Evolutionary conservation across 768 basidiomycete species (phyloP).

Genomic region (Hebeloma cylindrosporum): DNA sequence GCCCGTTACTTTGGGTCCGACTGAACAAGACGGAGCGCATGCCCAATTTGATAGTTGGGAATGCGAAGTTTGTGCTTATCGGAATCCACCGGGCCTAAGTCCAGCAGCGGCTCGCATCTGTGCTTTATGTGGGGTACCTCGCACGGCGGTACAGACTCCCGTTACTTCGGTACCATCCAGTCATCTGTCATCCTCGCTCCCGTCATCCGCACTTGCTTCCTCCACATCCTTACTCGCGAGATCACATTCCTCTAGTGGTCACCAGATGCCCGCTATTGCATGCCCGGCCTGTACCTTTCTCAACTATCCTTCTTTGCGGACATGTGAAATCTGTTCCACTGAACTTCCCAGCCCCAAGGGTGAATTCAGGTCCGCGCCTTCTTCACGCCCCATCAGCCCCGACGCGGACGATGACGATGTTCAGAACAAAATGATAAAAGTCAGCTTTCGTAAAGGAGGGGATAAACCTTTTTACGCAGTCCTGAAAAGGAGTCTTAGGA

Average conservation of each 20-base stretch:
- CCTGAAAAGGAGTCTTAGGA: slow-evolving; percentile 25
- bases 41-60: slow-evolving; percentile 64
- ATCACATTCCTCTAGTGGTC: slow-evolving; percentile 19
- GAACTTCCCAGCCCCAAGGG: slow-evolving; percentile 46
- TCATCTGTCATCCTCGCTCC: slow-evolving; percentile 38
- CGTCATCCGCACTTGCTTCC: slow-evolving; percentile 38
- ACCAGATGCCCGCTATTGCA: slow-evolving; percentile 41
- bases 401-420: slow-evolving; percentile 38
- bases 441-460: slow-evolving; percentile 92
- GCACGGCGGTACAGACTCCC: slow-evolving; percentile 35
- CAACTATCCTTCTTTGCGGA: slow-evolving; percentile 70
- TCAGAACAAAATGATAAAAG: slow-evolving; percentile 55
- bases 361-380: slow-evolving; percentile 58
- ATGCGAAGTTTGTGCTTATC: slow-evolving; percentile 86
- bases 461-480: slow-evolving; percentile 80
- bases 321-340: slow-evolving; percentile 88
- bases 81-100: slow-evolving; percentile 76
- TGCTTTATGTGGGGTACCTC: slow-evolving; percentile 79
- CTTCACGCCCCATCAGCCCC: slow-evolving; percentile 62
- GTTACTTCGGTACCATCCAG: slow-evolving; percentile 24
- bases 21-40: slow-evolving; percentile 24
- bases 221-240: slow-evolving; percentile 34
- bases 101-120: slow-evolving; percentile 71
- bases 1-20: slow-evolving; percentile 22
- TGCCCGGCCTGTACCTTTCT: slow-evolving; percentile 93